These are phyloP conservation scores for Lagerstroemia speciosa DNA, from an alignment of 345 rosid species.

Conservation along the genomic window DNA sequence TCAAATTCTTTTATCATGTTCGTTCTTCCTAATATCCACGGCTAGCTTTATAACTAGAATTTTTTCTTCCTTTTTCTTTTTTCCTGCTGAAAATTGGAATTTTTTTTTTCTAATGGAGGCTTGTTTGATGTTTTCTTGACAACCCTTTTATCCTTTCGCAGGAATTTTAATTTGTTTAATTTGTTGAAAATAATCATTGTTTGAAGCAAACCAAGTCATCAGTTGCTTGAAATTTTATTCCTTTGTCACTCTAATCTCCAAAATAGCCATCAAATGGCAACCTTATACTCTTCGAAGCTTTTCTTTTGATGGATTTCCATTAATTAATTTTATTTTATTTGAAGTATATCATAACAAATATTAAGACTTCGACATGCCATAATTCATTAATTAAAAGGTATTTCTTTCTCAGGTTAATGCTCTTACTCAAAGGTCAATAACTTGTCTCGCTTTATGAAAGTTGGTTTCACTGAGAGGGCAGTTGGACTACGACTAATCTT, in stretches of 20 bases:
- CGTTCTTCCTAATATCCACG: too few relatives aligned
- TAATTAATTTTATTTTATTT: neutral
- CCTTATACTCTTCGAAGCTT: too few relatives aligned
- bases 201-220: neutral
- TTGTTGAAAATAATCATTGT: neutral
- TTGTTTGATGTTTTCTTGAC: neutral
- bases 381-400: neutral
- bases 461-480: too few relatives aligned
- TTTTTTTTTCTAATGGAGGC: too few relatives aligned
- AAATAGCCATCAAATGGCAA: too few relatives aligned
- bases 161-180: neutral
- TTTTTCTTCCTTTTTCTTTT: too few relatives aligned
- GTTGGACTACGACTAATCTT: too few relatives aligned
- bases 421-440: conserved; percentile 1
- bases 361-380: neutral
- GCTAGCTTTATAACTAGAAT: too few relatives aligned
- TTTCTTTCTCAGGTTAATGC: neutral
- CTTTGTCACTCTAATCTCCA: neutral
- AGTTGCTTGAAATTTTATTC: neutral
- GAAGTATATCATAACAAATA: neutral
- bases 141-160: neutral
- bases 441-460: neutral
- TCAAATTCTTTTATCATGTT: too few relatives aligned
- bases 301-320: neutral
- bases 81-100: too few relatives aligned